A percentile compares a stretch with the other conserved stretches of the same genome.
Conservation (phyloP, 306 rosid genomes). For the Vigna radiata region DNA sequence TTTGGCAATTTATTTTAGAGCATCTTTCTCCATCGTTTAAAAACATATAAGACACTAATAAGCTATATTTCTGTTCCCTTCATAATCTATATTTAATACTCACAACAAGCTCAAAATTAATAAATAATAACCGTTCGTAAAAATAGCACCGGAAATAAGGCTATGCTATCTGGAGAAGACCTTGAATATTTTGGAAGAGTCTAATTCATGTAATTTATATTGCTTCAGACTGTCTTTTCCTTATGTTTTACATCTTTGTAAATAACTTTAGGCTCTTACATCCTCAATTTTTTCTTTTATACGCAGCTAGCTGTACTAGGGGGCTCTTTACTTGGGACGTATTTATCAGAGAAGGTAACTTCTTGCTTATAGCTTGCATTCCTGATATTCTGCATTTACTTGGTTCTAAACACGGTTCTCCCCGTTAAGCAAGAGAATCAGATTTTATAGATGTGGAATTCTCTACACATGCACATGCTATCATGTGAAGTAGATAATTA, state of each 20-base stretch:
- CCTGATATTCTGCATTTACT: slow-evolving; percentile 21
- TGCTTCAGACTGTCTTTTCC: not conserved
- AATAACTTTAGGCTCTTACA: slow-evolving; percentile 14
- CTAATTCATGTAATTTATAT: slow-evolving; percentile 20
- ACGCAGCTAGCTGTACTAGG: slow-evolving; percentile 93
- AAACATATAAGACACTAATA: not conserved
- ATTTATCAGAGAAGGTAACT: slow-evolving; percentile 92
- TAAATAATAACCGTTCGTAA: not conserved
- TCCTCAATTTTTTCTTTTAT: slow-evolving; percentile 22
- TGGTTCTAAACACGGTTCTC: slow-evolving; percentile 36
- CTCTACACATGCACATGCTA: not conserved
- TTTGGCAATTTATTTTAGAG: not conserved
- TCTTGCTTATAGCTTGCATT: slow-evolving; percentile 39
- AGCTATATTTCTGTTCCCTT: not conserved
- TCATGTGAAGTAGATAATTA: slow-evolving; percentile 28
- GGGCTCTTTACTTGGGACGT: slow-evolving; percentile 88
- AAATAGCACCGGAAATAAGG: not conserved
- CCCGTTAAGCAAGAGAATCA: not conserved
- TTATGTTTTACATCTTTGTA: slow-evolving; percentile 30
- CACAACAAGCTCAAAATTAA: slow-evolving; percentile 18
- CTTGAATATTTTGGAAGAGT: slow-evolving; percentile 33
- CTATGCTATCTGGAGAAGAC: slow-evolving; percentile 3
- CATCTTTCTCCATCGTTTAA: not conserved
- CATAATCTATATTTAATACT: slow-evolving; percentile 17
- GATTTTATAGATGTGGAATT: not conserved